Percentiles rank a stretch among this genome's conserved stretches.
phyloP scores from a whole-genome alignment of 2,329 filamentous ascomycete genomes.

The Penicillium sp. region DNA sequence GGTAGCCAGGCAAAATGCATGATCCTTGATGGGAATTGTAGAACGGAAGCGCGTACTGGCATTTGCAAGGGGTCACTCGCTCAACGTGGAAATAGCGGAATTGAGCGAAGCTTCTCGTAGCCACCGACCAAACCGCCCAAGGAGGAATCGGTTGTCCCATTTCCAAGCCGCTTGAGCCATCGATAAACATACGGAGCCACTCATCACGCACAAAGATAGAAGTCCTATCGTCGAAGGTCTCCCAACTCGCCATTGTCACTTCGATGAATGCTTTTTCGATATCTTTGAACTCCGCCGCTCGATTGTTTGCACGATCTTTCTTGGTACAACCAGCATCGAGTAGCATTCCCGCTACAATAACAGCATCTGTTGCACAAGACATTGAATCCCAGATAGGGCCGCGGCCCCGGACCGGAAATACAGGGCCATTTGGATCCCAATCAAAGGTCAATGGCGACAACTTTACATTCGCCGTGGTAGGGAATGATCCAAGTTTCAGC shows the following conservation, averaged over 20 bases:
- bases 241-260: conserved; percentile 32
- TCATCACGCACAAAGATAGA: conserved; percentile 19
- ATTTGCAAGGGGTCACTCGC: conserved; percentile 9
- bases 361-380: conserved; percentile 34
- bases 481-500: conserved; percentile 18
- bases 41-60: not conserved
- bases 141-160: conserved; percentile 15
- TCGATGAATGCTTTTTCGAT: conserved; percentile 31
- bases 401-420: conserved; percentile 31
- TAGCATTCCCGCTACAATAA: conserved; percentile 39
- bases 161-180: conserved; percentile 4
- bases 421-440: conserved; percentile 22
- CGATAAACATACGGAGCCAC: conserved; percentile 19
- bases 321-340: conserved; percentile 38
- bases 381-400: conserved; percentile 30
- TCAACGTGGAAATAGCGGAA: conserved; percentile 26
- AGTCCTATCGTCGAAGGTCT: conserved; percentile 19
- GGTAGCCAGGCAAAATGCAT: conserved; percentile 17
- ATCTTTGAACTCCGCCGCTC: conserved; percentile 16
- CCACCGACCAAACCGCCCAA: conserved; percentile 26
- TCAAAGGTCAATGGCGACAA: conserved; percentile 13
- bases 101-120: conserved; percentile 29
- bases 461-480: conserved; percentile 19
- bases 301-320: conserved; percentile 27
- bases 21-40: conserved; percentile 7